These are phyloP conservation scores for Alternaria brassicae DNA, from an alignment of 2,329 filamentous ascomycete species.

Conservation along the genomic window DNA sequence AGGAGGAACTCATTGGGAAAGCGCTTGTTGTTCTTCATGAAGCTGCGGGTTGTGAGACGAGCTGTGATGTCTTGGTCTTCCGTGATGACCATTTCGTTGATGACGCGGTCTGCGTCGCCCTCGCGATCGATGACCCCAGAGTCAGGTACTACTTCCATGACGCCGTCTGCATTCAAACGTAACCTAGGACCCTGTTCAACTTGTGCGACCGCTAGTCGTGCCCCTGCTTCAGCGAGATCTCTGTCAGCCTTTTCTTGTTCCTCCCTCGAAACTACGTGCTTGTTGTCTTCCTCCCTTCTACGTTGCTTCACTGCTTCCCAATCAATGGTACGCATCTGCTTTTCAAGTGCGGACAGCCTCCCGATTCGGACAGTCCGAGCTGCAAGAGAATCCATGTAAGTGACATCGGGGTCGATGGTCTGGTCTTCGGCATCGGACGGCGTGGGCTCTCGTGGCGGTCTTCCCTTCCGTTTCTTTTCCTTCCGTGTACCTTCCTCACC, in stretches of 20 bases:
- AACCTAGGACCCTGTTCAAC: slow-evolving; percentile 59
- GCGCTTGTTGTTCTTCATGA: slow-evolving; percentile 66
- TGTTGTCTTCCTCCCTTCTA: slow-evolving; percentile 45
- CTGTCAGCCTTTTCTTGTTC: slow-evolving; percentile 33
- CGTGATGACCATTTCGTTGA: slow-evolving; percentile 65
- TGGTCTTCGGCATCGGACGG: slow-evolving; percentile 50
- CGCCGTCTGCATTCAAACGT: slow-evolving; percentile 67
- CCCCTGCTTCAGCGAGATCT: slow-evolving; percentile 25
- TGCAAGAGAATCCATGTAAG: slow-evolving; percentile 77
- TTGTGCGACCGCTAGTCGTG: slow-evolving; percentile 21
- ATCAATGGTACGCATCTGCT: slow-evolving; percentile 73
- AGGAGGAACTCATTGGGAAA: slow-evolving; percentile 55
- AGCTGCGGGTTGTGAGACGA: slow-evolving; percentile 72
- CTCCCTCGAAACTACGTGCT: slow-evolving; percentile 29
- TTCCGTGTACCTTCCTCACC: slow-evolving; percentile 15
- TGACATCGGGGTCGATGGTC: slow-evolving; percentile 67
- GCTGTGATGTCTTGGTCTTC: slow-evolving; percentile 82
- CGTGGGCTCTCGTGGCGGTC: slow-evolving; percentile 39
- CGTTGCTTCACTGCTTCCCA: slow-evolving; percentile 58
- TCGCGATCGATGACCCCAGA: slow-evolving; percentile 74
- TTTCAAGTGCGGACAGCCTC: slow-evolving; percentile 76
- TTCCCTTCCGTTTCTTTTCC: slow-evolving; percentile 34
- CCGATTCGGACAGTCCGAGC: slow-evolving; percentile 69
- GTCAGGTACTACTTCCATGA: slow-evolving; percentile 73
- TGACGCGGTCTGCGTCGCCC: slow-evolving; percentile 64